Conservation (phyloP, 352 stramenopile genomes). For the Pythium brassicae region DNA sequence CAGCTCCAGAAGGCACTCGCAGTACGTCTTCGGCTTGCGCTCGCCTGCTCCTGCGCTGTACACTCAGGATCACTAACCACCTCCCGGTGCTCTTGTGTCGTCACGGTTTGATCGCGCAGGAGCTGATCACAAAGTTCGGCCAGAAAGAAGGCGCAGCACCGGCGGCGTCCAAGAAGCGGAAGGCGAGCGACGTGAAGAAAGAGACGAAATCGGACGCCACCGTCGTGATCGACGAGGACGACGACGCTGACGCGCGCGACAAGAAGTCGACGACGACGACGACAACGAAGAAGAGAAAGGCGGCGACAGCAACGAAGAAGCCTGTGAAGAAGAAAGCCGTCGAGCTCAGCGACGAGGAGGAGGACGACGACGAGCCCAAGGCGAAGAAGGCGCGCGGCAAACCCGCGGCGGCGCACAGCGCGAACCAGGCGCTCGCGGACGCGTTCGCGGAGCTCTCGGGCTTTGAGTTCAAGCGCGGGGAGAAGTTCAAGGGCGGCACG, state of each 20-base stretch:
- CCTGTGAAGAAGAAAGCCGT: conserved; percentile 15
- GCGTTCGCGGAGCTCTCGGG: conserved; percentile 79
- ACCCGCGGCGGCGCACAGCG: conserved; percentile 38
- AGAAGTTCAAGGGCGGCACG: conserved; percentile 82
- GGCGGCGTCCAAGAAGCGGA: conserved; percentile 48
- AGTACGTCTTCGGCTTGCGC: conserved; percentile 15
- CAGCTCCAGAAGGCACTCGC: conserved; percentile 65
- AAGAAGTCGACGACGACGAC: conserved; percentile 30
- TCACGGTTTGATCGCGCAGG: conserved; percentile 18
- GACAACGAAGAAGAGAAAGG: conserved; percentile 14
- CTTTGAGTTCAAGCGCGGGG: conserved; percentile 86
- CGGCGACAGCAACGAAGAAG: background rate
- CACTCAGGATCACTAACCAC: background rate
- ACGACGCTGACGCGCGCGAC: conserved; percentile 7
- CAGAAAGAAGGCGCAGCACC: conserved; percentile 30
- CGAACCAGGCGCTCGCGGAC: conserved; percentile 70
- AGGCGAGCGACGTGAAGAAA: conserved; percentile 27
- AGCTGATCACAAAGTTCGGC: conserved; percentile 81
- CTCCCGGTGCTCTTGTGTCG: background rate
- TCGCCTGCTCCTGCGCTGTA: background rate
- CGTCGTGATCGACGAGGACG: background rate
- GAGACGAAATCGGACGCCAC: conserved; percentile 24
- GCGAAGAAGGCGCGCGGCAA: conserved; percentile 46
- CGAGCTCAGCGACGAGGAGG: conserved; percentile 24
- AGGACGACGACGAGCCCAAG: conserved; percentile 48